These are phyloP conservation scores for Pythium rishiriense DNA, from an alignment of 352 stramenopile species.

Conservation along the genomic window DNA sequence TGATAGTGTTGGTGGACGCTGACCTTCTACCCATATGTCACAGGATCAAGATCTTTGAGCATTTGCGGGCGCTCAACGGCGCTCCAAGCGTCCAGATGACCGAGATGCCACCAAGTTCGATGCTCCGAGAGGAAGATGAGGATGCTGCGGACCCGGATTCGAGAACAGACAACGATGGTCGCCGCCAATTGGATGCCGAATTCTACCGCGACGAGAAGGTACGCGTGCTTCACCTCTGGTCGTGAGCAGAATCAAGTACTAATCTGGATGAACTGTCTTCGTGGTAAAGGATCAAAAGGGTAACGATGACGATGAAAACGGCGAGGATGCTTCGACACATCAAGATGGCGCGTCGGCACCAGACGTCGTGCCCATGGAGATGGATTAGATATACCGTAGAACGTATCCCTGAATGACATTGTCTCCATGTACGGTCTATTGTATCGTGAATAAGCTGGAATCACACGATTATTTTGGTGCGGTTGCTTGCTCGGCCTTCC, in stretches of 20 bases:
- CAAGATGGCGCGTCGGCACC: slow-evolving; percentile 50
- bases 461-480: slow-evolving; percentile 14
- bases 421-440: neutral
- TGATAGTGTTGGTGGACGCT: neutral
- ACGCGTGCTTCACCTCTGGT: neutral
- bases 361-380: slow-evolving; percentile 74
- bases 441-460: neutral
- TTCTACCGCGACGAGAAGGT: slow-evolving; percentile 85
- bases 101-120: slow-evolving; percentile 63
- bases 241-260: too few relatives aligned
- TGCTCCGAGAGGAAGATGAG: slow-evolving; percentile 82
- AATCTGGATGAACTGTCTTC: neutral
- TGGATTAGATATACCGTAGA: slow-evolving; percentile 41
- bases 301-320: slow-evolving; percentile 40
- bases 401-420: neutral
- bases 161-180: slow-evolving; percentile 71
- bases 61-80: slow-evolving; percentile 68
- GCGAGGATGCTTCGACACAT: slow-evolving; percentile 28
- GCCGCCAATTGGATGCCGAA: slow-evolving; percentile 75
- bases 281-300: slow-evolving; percentile 45
- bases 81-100: slow-evolving; percentile 84
- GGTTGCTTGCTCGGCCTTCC: slow-evolving; percentile 48
- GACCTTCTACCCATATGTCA: neutral
- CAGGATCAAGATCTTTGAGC: slow-evolving; percentile 86
- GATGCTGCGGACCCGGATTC: slow-evolving; percentile 64